phyloP scores from a whole-genome alignment of 768 basidiomycete species.

The Tylopilus rubrobrunneus region DNA sequence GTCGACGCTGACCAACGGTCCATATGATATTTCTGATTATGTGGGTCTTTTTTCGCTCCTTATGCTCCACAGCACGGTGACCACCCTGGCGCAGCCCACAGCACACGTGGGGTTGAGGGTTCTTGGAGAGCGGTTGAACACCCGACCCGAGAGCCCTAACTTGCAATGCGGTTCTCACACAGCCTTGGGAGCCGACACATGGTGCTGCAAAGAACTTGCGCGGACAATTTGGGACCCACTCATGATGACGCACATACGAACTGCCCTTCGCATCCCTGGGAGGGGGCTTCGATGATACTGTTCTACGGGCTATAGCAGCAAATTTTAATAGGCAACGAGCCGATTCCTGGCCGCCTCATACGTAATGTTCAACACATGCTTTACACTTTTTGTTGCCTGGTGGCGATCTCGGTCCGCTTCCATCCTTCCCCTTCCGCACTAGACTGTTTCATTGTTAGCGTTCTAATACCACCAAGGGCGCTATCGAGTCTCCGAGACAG shows the following conservation, averaged over 20 bases:
- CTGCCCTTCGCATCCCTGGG: neutral
- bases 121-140: neutral
- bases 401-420: neutral
- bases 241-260: neutral
- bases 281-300: too few species aligned
- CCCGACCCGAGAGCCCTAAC: neutral
- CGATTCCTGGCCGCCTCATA: neutral
- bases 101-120: neutral
- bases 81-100: neutral
- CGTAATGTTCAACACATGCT: neutral
- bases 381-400: neutral
- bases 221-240: neutral
- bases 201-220: too few species aligned
- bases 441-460: neutral
- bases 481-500: neutral
- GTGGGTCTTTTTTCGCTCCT: neutral
- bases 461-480: neutral
- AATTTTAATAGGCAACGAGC: too few species aligned
- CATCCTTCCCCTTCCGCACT: too few species aligned
- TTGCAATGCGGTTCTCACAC: neutral
- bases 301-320: too few species aligned
- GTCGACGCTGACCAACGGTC: too few species aligned
- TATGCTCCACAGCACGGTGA: neutral
- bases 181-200: neutral
- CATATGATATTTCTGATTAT: too few species aligned